Conservation (phyloP, 106 monocot species). For the Dendrobium huoshanense region DNA sequence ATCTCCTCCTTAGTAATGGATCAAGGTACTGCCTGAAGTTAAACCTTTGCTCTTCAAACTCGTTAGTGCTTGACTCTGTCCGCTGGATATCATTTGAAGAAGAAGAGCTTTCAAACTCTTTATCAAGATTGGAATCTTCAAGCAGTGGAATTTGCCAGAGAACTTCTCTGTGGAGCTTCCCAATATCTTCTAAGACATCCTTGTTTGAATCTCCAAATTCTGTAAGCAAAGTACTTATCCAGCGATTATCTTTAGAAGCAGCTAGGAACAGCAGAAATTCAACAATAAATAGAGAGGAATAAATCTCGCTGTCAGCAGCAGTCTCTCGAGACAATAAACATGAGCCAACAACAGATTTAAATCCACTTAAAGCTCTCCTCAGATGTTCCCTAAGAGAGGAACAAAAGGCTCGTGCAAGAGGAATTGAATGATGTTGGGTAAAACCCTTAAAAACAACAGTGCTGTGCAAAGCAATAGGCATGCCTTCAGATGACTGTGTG, state of each 20-base stretch:
- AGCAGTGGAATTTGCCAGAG: slow-evolving; percentile 90
- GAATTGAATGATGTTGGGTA: slow-evolving; percentile 86
- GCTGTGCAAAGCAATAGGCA: slow-evolving; percentile 95
- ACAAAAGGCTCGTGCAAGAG: slow-evolving; percentile 79
- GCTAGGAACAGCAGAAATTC: slow-evolving; percentile 96
- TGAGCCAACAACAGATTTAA: slow-evolving; percentile 39
- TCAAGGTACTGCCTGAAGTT: slow-evolving; percentile 84
- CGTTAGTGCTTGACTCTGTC: slow-evolving; percentile 25
- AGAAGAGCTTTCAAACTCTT: slow-evolving; percentile 29
- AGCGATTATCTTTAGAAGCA: slow-evolving; percentile 90
- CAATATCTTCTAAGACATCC: slow-evolving; percentile 88
- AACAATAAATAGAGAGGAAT: slow-evolving; percentile 90
- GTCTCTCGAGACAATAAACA: slow-evolving; percentile 31
- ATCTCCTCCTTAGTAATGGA: slow-evolving; percentile 75
- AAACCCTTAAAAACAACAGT: slow-evolving; percentile 99
- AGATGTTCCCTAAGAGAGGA: slow-evolving; percentile 70
- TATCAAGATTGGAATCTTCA: slow-evolving; percentile 67
- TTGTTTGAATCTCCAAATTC: slow-evolving; percentile 90
- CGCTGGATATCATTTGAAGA: slow-evolving; percentile 38
- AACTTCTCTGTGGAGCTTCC: slow-evolving; percentile 76
- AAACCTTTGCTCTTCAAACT: slow-evolving; percentile 64
- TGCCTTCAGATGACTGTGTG: slow-evolving; percentile 92
- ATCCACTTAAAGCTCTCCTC: slow-evolving; percentile 56
- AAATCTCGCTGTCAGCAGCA: slow-evolving; percentile 34
- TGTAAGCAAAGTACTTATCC: slow-evolving; percentile 77